These are phyloP conservation scores for Kazachstania sp. DNA, from an alignment of 1,139 yeast genomes.

Conservation along the genomic window DNA sequence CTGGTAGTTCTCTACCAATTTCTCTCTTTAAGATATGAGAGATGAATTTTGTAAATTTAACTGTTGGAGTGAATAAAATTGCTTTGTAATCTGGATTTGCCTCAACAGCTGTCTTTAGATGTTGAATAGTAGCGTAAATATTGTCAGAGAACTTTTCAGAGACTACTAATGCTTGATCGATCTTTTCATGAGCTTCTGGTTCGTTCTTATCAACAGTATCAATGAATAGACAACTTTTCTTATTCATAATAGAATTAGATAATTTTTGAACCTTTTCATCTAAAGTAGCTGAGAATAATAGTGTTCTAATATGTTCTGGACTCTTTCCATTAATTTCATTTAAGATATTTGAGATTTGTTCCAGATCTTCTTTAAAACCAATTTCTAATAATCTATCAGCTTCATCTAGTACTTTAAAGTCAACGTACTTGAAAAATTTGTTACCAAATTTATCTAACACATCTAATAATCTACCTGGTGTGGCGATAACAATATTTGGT, in stretches of 20 bases:
- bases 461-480: slow-evolving; percentile 82
- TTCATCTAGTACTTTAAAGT: slow-evolving; percentile 73
- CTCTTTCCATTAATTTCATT: slow-evolving; percentile 35
- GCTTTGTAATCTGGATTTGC: slow-evolving; percentile 48
- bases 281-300: slow-evolving; percentile 84
- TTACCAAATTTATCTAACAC: slow-evolving; percentile 44
- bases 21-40: slow-evolving; percentile 32
- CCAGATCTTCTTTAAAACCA: slow-evolving; percentile 62
- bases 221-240: slow-evolving; percentile 53
- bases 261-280: slow-evolving; percentile 56
- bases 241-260: slow-evolving; percentile 55
- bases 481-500: slow-evolving; percentile 64
- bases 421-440: slow-evolving; percentile 44
- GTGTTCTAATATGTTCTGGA: slow-evolving; percentile 42
- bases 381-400: slow-evolving; percentile 76
- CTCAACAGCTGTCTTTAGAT: slow-evolving; percentile 33
- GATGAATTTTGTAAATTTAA: slow-evolving; percentile 54
- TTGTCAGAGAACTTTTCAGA: slow-evolving; percentile 44
- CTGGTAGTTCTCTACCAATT: slow-evolving; percentile 24
- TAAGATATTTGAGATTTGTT: slow-evolving; percentile 45
- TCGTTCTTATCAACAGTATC: slow-evolving; percentile 72
- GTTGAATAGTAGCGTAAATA: slow-evolving; percentile 46
- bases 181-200: slow-evolving; percentile 70
- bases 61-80: slow-evolving; percentile 76
- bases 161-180: slow-evolving; percentile 54